Evolutionary conservation across 306 rosid genomes (phyloP), one percentile per base, ranked within the genome.

Genomic region (Prunus davidiana): DNA sequence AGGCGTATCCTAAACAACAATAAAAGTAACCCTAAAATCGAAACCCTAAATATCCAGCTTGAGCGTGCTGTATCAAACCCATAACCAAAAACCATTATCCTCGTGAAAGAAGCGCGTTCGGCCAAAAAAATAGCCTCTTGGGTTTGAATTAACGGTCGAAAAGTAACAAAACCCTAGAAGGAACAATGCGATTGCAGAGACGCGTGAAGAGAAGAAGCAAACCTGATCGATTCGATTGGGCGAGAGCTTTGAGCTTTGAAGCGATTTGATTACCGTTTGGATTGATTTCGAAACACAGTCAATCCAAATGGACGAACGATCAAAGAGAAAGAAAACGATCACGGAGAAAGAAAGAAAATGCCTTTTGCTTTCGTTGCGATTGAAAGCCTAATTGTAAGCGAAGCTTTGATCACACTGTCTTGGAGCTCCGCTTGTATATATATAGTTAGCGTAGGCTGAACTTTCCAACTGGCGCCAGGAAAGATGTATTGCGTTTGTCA

Each of bases 171-270:
- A 46, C 61, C 78, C 78, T 62, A 74, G 34, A 46, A 6, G 4
- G 18, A 20, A 69, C 43, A 7, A 10, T 27, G 24, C n/a, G 61
- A 73, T 43, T 71, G 69, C 57, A 73, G 69, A 72, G 69, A 73
- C 28, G 74, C 43, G n/a, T 47, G 14, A 34, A 15, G 61, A 69
- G 74, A 30, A 24, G 46, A 73, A 60, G 16, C 69, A 28, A 60
- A 73, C 77, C 77, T 56, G 43, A 56, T 72, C 38, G 50, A 54
- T 38, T 19, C n/a, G 41, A 25, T 25, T 27, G 16, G 68, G 43
- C 24, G 55, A 73, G 20, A 60, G 69, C 25, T 58, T 41, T 9
- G 12, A 43, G 64, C 2, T 54, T 27, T 30, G 47, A 32, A 27
- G 27, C 28, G 62, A 70, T 50, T 30, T 13, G 51, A 63, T 19